Evolutionary conservation across 176 grass and related monocot genomes (phyloP).

Genomic region (Rhipidocladum racemiflorum): DNA sequence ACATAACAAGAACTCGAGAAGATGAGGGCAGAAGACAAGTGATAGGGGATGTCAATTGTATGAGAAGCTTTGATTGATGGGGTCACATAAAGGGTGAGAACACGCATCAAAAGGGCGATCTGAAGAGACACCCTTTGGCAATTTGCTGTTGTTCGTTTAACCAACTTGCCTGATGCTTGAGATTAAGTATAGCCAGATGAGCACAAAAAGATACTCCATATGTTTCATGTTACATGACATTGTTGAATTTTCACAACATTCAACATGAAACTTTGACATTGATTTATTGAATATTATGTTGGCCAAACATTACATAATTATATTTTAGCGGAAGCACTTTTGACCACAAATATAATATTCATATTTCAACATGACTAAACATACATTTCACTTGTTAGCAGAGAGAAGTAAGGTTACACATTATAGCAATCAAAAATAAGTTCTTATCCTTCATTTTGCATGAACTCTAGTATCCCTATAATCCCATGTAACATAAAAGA

Average conservation of each 20-base stretch:
- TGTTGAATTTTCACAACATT: not conserved
- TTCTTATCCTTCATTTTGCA: not conserved
- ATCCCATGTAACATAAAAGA: not conserved
- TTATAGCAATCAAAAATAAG: not conserved
- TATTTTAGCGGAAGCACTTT: not conserved
- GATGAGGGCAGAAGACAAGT: not conserved
- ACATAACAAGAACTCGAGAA: conserved; percentile 9
- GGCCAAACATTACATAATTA: not conserved
- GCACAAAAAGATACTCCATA: not conserved
- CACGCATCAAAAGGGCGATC: not conserved
- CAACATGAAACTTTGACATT: not conserved
- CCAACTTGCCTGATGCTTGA: not conserved
- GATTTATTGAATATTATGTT: not conserved
- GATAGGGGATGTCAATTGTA: conserved; percentile 24
- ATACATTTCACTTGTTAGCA: not conserved
- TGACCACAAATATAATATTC: not conserved
- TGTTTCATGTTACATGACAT: not conserved
- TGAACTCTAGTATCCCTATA: not conserved
- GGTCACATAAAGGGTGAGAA: too few relatives aligned
- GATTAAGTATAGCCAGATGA: not conserved
- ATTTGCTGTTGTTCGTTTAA: not conserved
- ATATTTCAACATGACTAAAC: not conserved
- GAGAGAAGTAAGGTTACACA: not conserved
- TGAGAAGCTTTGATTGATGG: not conserved
- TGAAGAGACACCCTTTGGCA: not conserved